Percentiles rank a stretch among this genome's conserved stretches.
These are phyloP conservation scores for Cladorrhinum sp. DNA, from an alignment of 2,329 filamentous ascomycete genomes.

Conservation along the genomic window DNA sequence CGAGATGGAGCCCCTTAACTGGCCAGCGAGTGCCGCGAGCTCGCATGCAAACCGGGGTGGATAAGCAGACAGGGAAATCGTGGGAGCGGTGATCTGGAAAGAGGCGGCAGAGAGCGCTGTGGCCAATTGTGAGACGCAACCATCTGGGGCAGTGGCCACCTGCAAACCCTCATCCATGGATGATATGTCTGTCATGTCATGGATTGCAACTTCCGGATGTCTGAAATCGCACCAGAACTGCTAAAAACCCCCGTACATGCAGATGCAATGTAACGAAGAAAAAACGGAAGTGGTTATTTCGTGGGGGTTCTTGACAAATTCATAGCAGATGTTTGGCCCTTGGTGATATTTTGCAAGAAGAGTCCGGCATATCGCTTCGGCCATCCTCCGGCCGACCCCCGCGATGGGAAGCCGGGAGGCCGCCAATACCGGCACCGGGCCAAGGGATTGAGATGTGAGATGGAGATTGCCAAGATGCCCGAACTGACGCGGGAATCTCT, in stretches of 20 bases:
- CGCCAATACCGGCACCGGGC: conserved; percentile 22
- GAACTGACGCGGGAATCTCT: background rate
- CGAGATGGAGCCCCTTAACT: background rate
- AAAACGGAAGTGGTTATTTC: background rate
- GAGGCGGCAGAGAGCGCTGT: background rate
- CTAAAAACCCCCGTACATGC: background rate
- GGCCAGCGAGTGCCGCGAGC: background rate
- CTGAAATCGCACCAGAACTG: background rate
- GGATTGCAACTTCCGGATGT: background rate
- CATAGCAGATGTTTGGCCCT: background rate
- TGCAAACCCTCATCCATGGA: background rate
- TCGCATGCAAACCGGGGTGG: background rate
- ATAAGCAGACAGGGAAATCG: background rate
- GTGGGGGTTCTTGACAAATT: background rate
- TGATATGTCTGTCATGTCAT: background rate
- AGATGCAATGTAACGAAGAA: background rate
- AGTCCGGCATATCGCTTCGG: conserved; percentile 5
- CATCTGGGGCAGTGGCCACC: background rate
- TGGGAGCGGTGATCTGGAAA: background rate
- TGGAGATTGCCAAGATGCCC: conserved; percentile 13
- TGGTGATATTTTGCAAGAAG: background rate
- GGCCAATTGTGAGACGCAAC: background rate
- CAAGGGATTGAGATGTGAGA: conserved; percentile 1
- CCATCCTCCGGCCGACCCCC: conserved; percentile 6
- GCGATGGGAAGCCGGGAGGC: conserved; percentile 22